A percentile compares a stretch with the other conserved stretches of the same genome.
These are phyloP conservation scores for Conoideocrella luteorostrata DNA, from an alignment of 2,329 filamentous ascomycete genomes.

Conservation along the genomic window DNA sequence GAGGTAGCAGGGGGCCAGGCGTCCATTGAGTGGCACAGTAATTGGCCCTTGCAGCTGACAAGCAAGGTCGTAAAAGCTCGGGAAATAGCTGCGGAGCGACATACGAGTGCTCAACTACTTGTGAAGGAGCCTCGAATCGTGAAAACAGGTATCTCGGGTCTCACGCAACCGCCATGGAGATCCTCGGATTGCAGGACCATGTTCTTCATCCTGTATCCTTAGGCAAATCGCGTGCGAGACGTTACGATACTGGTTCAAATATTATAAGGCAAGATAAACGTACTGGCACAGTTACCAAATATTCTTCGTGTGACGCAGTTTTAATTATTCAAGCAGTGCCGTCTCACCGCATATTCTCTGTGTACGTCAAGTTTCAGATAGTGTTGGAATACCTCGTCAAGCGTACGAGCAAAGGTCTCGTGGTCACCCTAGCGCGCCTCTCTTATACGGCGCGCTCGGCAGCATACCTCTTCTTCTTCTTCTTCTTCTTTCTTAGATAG, in stretches of 20 bases:
- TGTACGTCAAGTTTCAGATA: too few species aligned
- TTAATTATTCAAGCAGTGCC: too few species aligned
- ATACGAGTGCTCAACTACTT: background rate
- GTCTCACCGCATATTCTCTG: too few species aligned
- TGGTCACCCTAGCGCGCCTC: too few species aligned
- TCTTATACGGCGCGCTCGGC: too few species aligned
- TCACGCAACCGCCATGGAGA: constrained; percentile 1
- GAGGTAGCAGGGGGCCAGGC: background rate
- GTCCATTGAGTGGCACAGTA: background rate
- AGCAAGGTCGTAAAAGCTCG: background rate
- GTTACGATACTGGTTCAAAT: constrained; percentile 4
- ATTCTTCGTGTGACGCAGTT: too few species aligned
- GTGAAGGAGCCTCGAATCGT: constrained; percentile 2
- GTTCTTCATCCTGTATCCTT: constrained; percentile 1
- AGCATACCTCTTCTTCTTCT: too few species aligned
- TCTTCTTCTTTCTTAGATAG: too few species aligned
- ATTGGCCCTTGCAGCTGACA: background rate
- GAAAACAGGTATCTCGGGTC: background rate
- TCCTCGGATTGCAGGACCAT: background rate
- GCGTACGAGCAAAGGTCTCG: too few species aligned
- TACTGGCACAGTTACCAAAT: too few species aligned
- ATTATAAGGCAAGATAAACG: too few species aligned
- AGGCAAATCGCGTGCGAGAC: constrained; percentile 3
- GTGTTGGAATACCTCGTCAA: too few species aligned
- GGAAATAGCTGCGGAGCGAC: background rate